These are phyloP conservation scores for Plantago major DNA, from an alignment of 257 asterid genomes.

Conservation along the genomic window DNA sequence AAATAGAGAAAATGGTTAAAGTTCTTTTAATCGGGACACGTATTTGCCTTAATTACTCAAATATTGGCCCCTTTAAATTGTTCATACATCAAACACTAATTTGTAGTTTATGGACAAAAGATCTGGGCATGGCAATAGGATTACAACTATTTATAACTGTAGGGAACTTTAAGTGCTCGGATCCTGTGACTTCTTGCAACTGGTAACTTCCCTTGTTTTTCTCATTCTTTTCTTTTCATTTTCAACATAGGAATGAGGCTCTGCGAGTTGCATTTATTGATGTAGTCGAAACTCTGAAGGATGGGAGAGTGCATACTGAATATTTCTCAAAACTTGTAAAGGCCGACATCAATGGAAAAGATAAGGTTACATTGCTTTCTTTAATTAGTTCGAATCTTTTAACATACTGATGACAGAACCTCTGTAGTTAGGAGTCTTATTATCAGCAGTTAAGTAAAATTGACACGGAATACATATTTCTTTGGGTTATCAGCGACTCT, in stretches of 20 bases:
- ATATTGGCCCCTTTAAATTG: slow-evolving; percentile 8
- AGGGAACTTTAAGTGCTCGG: not conserved
- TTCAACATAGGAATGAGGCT: slow-evolving; percentile 75
- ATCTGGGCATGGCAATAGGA: not conserved
- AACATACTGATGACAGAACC: not conserved
- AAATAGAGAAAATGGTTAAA: too few species aligned
- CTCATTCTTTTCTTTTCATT: slow-evolving; percentile 10
- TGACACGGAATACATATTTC: too few species aligned
- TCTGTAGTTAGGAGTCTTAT: too few species aligned
- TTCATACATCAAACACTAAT: slow-evolving; percentile 12
- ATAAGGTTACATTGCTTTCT: slow-evolving; percentile 50
- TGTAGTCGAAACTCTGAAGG: slow-evolving; percentile 85
- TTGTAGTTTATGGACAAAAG: slow-evolving; percentile 7
- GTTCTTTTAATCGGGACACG: not conserved
- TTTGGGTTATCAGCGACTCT: too few species aligned
- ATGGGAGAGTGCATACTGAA: slow-evolving; percentile 74
- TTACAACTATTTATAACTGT: not conserved
- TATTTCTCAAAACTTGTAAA: slow-evolving; percentile 92
- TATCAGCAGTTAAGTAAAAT: too few species aligned
- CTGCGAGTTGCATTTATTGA: slow-evolving; percentile 97
- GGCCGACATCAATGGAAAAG: slow-evolving; percentile 94
- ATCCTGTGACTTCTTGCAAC: slow-evolving; percentile 12
- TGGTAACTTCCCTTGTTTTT: slow-evolving; percentile 9
- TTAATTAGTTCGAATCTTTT: not conserved
- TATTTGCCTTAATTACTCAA: not conserved